Percentiles rank a stretch among this genome's conserved stretches.
Evolutionary conservation across 768 basidiomycete genomes (phyloP).

Genomic region (Leccinum subgranulosum): DNA sequence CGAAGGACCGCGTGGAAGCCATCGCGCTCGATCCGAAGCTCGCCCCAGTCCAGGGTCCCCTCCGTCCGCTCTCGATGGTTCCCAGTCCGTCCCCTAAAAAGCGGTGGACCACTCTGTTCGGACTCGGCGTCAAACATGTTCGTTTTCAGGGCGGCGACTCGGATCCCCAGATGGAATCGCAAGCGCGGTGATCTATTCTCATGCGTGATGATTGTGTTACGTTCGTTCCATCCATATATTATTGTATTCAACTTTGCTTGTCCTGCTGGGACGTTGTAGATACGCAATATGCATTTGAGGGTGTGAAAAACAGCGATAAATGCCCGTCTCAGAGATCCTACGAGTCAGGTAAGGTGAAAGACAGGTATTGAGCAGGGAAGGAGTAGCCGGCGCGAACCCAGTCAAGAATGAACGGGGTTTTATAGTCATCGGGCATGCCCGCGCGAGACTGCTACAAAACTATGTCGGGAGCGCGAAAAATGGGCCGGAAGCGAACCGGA

Average conservation of each 20-base stretch:
- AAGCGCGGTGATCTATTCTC: constrained; percentile 3
- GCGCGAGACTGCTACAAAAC: no score
- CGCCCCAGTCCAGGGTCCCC: constrained; percentile 30
- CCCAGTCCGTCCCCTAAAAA: constrained; percentile 14
- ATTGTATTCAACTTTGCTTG: neutral
- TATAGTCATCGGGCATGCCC: no score
- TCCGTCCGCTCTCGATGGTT: constrained; percentile 28
- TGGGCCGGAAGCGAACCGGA: no score
- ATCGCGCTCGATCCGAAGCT: constrained; percentile 32
- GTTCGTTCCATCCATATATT: neutral
- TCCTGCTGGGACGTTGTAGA: neutral
- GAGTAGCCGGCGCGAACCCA: no score
- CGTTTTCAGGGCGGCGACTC: neutral
- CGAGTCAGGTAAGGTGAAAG: no score
- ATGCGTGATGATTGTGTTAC: neutral
- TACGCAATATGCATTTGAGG: no score
- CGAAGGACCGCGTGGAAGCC: constrained; percentile 24
- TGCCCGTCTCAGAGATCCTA: no score
- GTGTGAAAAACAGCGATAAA: no score
- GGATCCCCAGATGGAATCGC: neutral
- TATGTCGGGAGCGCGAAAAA: no score
- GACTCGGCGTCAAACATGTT: constrained; percentile 13
- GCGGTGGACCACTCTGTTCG: constrained; percentile 19
- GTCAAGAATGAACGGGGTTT: no score
- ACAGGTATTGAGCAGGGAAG: no score